Evolutionary conservation across 129 eudicot species (phyloP).

Genomic region (Lactuca sativa): DNA sequence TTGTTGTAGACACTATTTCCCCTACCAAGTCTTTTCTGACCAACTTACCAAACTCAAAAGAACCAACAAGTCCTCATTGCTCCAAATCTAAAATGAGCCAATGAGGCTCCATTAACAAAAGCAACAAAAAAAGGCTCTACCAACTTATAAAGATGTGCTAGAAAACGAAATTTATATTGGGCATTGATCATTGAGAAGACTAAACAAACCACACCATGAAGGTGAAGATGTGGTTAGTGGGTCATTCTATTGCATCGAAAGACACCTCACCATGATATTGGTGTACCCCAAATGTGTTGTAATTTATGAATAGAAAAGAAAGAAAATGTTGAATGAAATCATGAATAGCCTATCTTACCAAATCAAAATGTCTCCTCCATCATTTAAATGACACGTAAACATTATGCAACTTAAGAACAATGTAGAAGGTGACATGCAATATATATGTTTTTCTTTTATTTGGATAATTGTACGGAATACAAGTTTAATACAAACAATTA

Average conservation of each 20-base stretch:
- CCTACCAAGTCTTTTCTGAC: slow-evolving; percentile 19
- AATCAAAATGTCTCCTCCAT: slow-evolving; percentile 34
- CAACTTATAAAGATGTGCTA: slow-evolving; percentile 35
- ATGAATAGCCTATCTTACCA: slow-evolving; percentile 31
- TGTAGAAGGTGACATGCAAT: slow-evolving; percentile 30
- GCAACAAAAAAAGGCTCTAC: slow-evolving; percentile 22
- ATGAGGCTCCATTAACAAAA: slow-evolving; percentile 29
- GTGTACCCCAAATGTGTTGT: slow-evolving; percentile 19
- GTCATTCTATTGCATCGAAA: slow-evolving; percentile 26
- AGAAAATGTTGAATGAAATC: slow-evolving; percentile 28
- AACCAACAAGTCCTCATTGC: slow-evolving; percentile 27
- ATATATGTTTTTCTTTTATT: neutral
- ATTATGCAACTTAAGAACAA: slow-evolving; percentile 26
- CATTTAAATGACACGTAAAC: slow-evolving; percentile 30
- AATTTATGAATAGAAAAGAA: slow-evolving; percentile 19
- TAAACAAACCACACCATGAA: slow-evolving; percentile 22
- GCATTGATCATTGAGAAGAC: slow-evolving; percentile 27
- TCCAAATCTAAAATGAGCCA: slow-evolving; percentile 33
- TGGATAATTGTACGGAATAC: neutral
- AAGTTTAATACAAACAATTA: too few species aligned
- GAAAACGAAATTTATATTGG: slow-evolving; percentile 16
- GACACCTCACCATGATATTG: slow-evolving; percentile 28
- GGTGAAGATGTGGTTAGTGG: slow-evolving; percentile 35
- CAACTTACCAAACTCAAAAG: slow-evolving; percentile 37
- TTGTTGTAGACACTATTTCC: slow-evolving; percentile 11